A percentile compares a stretch with the other conserved stretches of the same genome.
Evolutionary conservation across 2,329 filamentous ascomycete genomes (phyloP).

Genomic region (Cytospora chrysosperma): DNA sequence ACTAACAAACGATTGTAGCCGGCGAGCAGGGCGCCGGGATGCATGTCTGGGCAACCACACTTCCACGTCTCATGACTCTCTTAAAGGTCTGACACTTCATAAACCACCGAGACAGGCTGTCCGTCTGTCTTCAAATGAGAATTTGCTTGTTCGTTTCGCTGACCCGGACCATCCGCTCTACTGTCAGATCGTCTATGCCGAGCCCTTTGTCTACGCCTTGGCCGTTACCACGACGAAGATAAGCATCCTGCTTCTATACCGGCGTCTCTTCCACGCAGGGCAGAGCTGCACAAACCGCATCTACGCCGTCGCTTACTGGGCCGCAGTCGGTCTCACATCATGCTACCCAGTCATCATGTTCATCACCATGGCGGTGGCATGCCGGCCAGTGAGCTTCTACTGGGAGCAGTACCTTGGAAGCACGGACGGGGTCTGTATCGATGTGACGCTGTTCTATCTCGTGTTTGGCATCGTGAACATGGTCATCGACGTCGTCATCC

Average conservation of each 20-base stretch:
- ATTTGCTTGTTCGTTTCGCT: neutral
- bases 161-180: neutral
- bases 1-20: neutral
- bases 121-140: neutral
- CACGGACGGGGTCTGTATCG: conserved; percentile 30
- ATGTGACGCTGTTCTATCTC: conserved; percentile 30
- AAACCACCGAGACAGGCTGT: neutral
- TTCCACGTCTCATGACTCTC: neutral
- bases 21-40: neutral
- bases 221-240: conserved; percentile 33
- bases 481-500: conserved; percentile 33
- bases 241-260: conserved; percentile 35
- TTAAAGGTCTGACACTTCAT: neutral
- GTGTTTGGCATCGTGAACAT: conserved; percentile 32
- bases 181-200: conserved; percentile 32
- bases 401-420: conserved; percentile 30
- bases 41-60: neutral
- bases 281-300: conserved; percentile 29
- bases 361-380: conserved; percentile 27
- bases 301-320: conserved; percentile 27
- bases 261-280: conserved; percentile 33
- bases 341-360: conserved; percentile 31
- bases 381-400: conserved; percentile 29
- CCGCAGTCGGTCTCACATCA: conserved; percentile 10
- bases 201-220: conserved; percentile 33